A percentile compares a stretch with the other conserved stretches of the same genome.
phyloP scores from a whole-genome alignment of 805 yeast genomes.

The Ogataea pilisensis region DNA sequence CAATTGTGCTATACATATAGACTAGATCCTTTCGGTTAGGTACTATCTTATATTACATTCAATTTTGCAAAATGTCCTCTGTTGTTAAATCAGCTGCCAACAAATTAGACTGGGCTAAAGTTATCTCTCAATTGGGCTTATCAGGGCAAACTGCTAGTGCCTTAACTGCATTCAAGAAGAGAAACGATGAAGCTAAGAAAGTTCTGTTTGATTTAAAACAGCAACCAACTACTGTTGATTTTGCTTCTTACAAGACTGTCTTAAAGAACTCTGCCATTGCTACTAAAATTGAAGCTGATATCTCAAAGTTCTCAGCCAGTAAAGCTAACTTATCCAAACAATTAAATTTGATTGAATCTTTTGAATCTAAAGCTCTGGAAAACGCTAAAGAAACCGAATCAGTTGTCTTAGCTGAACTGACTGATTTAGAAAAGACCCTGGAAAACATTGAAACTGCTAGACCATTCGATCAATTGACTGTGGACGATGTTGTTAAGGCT shows the following conservation, averaged over 20 bases:
- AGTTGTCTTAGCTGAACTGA: constrained; percentile 80
- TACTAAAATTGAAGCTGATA: constrained; percentile 74
- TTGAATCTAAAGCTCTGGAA: constrained; percentile 92
- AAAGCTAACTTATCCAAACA: constrained; percentile 85
- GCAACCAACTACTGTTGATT: constrained; percentile 78
- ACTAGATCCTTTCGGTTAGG: no score
- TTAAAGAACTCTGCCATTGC: constrained; percentile 81
- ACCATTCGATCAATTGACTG: constrained; percentile 95
- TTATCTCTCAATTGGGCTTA: constrained; percentile 82
- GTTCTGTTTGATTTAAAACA: constrained; percentile 63
- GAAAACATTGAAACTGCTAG: constrained; percentile 94
- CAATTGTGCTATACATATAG: no score
- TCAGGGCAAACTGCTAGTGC: constrained; percentile 90
- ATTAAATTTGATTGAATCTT: constrained; percentile 85
- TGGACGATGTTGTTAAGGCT: constrained; percentile 90
- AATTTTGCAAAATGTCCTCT: constrained; percentile 18
- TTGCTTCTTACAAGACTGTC: constrained; percentile 68
- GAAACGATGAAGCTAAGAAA: constrained; percentile 97
- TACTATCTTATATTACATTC: background rate
- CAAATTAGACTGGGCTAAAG: constrained; percentile 93
- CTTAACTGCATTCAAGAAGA: constrained; percentile 90
- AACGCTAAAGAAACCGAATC: constrained; percentile 92
- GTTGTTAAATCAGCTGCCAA: constrained; percentile 59
- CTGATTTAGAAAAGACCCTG: constrained; percentile 81
- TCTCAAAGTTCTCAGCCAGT: constrained; percentile 73